These are phyloP conservation scores for Cupressus sempervirens DNA, from an alignment of 75 land plant species.

Conservation along the genomic window DNA sequence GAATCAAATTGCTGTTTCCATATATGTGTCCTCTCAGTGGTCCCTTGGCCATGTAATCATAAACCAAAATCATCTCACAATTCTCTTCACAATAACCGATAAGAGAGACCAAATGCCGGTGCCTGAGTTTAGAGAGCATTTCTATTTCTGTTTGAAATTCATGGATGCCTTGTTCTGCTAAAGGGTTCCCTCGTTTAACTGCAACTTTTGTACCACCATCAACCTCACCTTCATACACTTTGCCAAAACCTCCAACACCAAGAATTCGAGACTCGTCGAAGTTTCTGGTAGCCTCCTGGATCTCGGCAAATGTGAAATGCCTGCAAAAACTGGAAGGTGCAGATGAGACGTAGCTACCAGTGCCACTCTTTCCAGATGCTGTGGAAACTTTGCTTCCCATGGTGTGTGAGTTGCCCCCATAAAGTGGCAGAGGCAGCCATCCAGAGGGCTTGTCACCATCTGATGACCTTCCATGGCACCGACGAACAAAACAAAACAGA, in stretches of 20 bases:
- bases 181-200: conserved; percentile 55
- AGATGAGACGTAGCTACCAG: conserved; percentile 67
- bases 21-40: conserved; percentile 70
- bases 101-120: conserved; percentile 61
- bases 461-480: conserved; percentile 17
- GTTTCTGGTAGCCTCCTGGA: conserved; percentile 70
- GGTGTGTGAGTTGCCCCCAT: conserved; percentile 58
- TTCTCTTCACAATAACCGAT: conserved; percentile 79
- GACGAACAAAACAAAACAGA: conserved; percentile 9
- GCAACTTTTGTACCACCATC: conserved; percentile 57
- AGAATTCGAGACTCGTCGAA: conserved; percentile 80
- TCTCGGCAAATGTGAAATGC: conserved; percentile 83
- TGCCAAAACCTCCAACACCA: conserved; percentile 83
- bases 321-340: conserved; percentile 70
- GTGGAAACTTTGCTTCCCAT: conserved; percentile 34
- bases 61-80: conserved; percentile 72
- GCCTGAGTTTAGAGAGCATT: conserved; percentile 73
- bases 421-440: conserved; percentile 66
- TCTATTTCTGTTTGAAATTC: conserved; percentile 72
- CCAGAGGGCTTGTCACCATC: conserved; percentile 10
- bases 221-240: conserved; percentile 55
- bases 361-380: conserved; percentile 54
- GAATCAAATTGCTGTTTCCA: conserved; percentile 31
- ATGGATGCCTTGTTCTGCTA: conserved; percentile 53
- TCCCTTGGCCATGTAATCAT: conserved; percentile 82